These are phyloP conservation scores for Penicillium lagena DNA, from an alignment of 495 filamentous ascomycete species.

Conservation along the genomic window DNA sequence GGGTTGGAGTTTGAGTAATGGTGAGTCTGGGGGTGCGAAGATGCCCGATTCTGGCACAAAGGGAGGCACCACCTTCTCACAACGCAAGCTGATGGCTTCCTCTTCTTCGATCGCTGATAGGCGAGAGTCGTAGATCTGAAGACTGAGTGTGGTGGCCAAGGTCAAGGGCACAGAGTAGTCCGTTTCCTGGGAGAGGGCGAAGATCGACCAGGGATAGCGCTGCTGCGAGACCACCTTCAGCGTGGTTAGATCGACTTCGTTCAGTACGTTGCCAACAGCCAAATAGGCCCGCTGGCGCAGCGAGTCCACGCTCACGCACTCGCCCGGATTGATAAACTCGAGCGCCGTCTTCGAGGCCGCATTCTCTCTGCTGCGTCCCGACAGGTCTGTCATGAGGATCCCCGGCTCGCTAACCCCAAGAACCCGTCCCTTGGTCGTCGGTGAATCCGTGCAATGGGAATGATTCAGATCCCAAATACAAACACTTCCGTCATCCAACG, in stretches of 20 bases:
- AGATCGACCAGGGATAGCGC: constrained; percentile 76
- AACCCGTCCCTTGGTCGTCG: constrained; percentile 53
- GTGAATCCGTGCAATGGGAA: constrained; percentile 35
- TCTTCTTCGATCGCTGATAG: constrained; percentile 36
- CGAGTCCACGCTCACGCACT: constrained; percentile 79
- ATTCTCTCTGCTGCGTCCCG: constrained; percentile 31
- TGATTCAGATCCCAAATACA: constrained; percentile 79
- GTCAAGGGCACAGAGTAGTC: constrained; percentile 67
- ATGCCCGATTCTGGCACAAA: constrained; percentile 24
- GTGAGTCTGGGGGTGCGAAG: constrained; percentile 32
- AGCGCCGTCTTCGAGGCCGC: constrained; percentile 34
- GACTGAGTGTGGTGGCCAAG: constrained; percentile 72
- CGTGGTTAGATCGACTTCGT: constrained; percentile 79
- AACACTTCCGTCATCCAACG: constrained; percentile 78
- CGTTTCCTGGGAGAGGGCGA: constrained; percentile 71
- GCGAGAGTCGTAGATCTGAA: constrained; percentile 81
- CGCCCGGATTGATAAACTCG: constrained; percentile 65
- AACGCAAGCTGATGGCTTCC: constrained; percentile 34
- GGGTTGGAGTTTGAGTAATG: constrained; percentile 30
- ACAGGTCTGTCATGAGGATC: constrained; percentile 47
- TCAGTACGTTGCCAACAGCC: constrained; percentile 66
- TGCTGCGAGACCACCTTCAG: constrained; percentile 64
- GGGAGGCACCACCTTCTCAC: constrained; percentile 25
- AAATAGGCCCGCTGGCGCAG: constrained; percentile 65
- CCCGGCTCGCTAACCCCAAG: constrained; percentile 58